A percentile compares a stretch with the other conserved stretches of the same genome.
These are phyloP conservation scores for Aspergillus cejpii DNA, from an alignment of 2,329 filamentous ascomycete species.

Conservation along the genomic window DNA sequence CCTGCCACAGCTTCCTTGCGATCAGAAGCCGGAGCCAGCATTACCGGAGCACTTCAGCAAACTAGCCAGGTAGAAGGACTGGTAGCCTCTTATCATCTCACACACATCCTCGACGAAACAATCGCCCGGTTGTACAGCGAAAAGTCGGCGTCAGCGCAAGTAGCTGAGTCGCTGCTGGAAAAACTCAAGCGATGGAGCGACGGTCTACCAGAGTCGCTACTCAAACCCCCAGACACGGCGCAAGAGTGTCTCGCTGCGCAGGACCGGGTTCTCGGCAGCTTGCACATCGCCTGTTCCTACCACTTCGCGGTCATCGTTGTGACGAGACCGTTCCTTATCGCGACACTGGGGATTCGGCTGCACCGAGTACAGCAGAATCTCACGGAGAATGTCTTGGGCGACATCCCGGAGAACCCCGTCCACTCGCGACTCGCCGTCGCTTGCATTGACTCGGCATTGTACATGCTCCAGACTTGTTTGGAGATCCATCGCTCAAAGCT, in stretches of 20 bases:
- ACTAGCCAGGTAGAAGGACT: conserved; percentile 29
- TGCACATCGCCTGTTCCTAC: conserved; percentile 53
- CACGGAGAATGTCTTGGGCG: conserved; percentile 12
- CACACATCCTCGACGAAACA: conserved; percentile 43
- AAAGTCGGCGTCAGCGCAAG: conserved; percentile 24
- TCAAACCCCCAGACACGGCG: conserved; percentile 15
- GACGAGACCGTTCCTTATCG: conserved; percentile 52
- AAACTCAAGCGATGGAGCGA: conserved; percentile 45
- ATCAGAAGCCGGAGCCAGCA: conserved; percentile 17
- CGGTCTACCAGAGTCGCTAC: conserved; percentile 36
- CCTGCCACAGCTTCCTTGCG: conserved; percentile 26
- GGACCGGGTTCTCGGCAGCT: conserved; percentile 43
- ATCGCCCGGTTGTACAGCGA: conserved; percentile 41
- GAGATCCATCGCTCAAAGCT: conserved; percentile 43
- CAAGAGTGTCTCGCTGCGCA: conserved; percentile 18
- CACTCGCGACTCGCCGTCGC: conserved; percentile 44
- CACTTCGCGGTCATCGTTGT: conserved; percentile 55
- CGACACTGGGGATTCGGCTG: conserved; percentile 40
- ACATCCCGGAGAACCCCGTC: conserved; percentile 23
- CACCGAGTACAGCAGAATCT: conserved; percentile 21
- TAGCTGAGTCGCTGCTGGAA: conserved; percentile 39
- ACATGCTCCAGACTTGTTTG: conserved; percentile 50
- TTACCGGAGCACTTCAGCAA: conserved; percentile 17
- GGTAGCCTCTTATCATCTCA: conserved; percentile 39
- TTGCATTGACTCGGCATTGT: conserved; percentile 52